These are phyloP conservation scores for Trametes sp. DNA, from an alignment of 1,284 basidiomycete species.

Conservation along the genomic window DNA sequence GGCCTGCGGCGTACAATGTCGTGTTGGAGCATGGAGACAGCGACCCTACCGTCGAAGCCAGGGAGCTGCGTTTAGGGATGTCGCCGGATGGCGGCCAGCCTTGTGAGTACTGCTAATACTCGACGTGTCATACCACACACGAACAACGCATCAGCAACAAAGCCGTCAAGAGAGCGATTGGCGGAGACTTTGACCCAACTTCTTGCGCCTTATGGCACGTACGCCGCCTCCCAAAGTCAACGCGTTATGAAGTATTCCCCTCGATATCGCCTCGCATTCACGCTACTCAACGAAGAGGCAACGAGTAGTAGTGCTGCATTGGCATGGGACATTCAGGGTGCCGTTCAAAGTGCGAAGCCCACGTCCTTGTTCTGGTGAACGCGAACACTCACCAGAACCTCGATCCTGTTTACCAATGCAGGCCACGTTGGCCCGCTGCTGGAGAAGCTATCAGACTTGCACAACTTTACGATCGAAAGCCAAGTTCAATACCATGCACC, in stretches of 20 bases:
- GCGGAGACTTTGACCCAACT: constrained; percentile 53
- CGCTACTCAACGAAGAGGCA: constrained; percentile 88
- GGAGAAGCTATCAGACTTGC: constrained; percentile 66
- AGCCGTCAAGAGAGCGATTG: constrained; percentile 36
- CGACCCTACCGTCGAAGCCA: constrained; percentile 23
- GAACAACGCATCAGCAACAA: too few species aligned
- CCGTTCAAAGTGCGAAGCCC: constrained; percentile 66
- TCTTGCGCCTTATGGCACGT: constrained; percentile 58
- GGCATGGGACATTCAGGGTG: constrained; percentile 77
- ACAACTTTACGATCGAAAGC: constrained; percentile 94
- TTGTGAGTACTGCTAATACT: too few species aligned
- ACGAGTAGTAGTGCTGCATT: constrained; percentile 66
- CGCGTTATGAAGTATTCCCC: constrained; percentile 79
- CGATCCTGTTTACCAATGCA: too few species aligned
- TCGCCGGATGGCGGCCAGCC: too few species aligned
- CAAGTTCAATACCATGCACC: constrained; percentile 95
- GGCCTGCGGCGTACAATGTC: constrained; percentile 29
- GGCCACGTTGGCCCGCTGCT: constrained; percentile 77
- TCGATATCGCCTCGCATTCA: constrained; percentile 83
- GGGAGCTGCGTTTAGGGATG: constrained; percentile 24
- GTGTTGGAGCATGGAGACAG: constrained; percentile 15
- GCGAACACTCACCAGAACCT: too few species aligned
- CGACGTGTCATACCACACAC: too few species aligned
- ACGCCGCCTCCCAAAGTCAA: constrained; percentile 42
- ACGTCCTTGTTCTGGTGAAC: background rate